These are phyloP conservation scores for Fusarium subtropicale DNA, from an alignment of 2,329 filamentous ascomycete species.

Conservation along the genomic window DNA sequence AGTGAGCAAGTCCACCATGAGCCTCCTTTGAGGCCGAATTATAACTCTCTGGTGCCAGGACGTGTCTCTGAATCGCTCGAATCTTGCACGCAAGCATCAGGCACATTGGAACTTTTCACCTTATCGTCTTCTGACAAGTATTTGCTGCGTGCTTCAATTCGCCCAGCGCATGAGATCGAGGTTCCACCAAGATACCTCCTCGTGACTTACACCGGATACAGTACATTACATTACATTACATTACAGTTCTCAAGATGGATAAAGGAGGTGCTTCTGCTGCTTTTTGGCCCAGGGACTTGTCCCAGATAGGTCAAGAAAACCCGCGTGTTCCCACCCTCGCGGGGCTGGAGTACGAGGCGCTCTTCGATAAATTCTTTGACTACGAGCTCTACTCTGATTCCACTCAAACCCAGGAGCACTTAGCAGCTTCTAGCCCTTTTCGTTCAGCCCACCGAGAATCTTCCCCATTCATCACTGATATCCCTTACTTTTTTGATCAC, in stretches of 20 bases:
- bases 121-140: slow-evolving; percentile 55
- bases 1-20: slow-evolving; percentile 53
- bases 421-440: slow-evolving; percentile 46
- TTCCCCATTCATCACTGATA: slow-evolving; percentile 52
- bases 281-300: slow-evolving; percentile 49
- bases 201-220: slow-evolving; percentile 55
- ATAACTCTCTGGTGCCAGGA: slow-evolving; percentile 56
- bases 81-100: slow-evolving; percentile 55
- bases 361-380: slow-evolving; percentile 53
- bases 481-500: slow-evolving; percentile 51
- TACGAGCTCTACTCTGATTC: slow-evolving; percentile 52
- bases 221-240: slow-evolving; percentile 40
- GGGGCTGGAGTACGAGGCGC: slow-evolving; percentile 49
- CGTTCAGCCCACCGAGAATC: slow-evolving; percentile 48
- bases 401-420: slow-evolving; percentile 48
- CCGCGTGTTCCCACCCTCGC: slow-evolving; percentile 52
- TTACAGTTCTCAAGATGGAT: slow-evolving; percentile 53
- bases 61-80: slow-evolving; percentile 54
- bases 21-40: slow-evolving; percentile 53
- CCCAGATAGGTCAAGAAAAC: slow-evolving; percentile 53
- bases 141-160: slow-evolving; percentile 53
- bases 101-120: slow-evolving; percentile 56
- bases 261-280: slow-evolving; percentile 38
- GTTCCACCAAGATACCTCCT: slow-evolving; percentile 55
- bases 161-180: slow-evolving; percentile 52